Base-by-base conservation (phyloP, 2,329 filamentous ascomycete species). In the Camillea tinctor region DNA sequence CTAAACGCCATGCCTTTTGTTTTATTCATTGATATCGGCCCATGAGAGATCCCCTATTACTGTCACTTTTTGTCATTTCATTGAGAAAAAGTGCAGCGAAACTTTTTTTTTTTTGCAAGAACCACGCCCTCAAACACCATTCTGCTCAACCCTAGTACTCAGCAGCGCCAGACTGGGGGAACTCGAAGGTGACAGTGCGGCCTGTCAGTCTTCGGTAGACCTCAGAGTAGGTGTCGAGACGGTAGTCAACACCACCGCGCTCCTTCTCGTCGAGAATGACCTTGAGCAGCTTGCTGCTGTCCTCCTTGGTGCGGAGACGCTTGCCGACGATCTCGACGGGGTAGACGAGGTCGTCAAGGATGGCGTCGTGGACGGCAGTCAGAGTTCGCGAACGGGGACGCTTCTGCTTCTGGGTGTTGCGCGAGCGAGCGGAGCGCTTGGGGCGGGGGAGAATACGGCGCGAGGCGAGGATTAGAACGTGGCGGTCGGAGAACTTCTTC, bases 401-500 rank as follows among this genome's bases (percentile, higher is more conserved):
- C 93, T 98, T 97, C 89, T 99, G 95, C 77, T 88, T 98, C 84
- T 95, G 93, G 79, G 86, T 92, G 84, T 93, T 93, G 87, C 95
- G 94, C 72, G 90, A 92, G 85, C 93, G 93, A 86, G 89, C 92
- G 80, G 93, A 97, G 80, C 94, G 93, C 92, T 97, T 97, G 81
- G 95, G 95, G 81, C 93, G 93, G 80, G 95, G 94, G 66, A 99
- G 88, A 77, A 99, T 99, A 82, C 95, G 95, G 88, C 95, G 95
- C 77, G 94, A 96, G 74, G 95, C 95, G 75, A 99, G 90, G 88
- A 99, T 93, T 81, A 99, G 87, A 81, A 99, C 95, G 83, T 99
- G 95, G 83, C 95, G 95, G 88, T 99, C 95, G 70, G 95, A 98
- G 92, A 99, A 99, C 87, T 99, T 99, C 93, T 99, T 99, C 91